Percentiles rank a stretch among this genome's conserved stretches.
phyloP scores from a whole-genome alignment of 257 asterid genomes.

The Vinca minor region DNA sequence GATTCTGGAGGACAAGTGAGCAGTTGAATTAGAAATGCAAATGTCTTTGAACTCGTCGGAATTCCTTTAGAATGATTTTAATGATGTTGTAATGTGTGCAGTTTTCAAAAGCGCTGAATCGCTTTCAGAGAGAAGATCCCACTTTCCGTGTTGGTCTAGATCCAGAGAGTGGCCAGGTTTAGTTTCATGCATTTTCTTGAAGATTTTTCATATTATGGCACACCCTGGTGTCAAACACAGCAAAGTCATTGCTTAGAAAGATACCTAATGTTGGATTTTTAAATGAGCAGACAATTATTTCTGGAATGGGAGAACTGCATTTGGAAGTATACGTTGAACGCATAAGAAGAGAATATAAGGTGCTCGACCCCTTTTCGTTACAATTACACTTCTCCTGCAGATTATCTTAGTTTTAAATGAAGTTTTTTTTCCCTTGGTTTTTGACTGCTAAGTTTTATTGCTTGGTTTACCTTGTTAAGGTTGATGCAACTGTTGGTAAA shows the following conservation, averaged over 20 bases:
- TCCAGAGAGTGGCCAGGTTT: constrained; percentile 91
- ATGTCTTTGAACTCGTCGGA: constrained; percentile 9
- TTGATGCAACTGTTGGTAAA: constrained; percentile 90
- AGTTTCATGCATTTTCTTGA: constrained; percentile 13
- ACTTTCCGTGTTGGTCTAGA: constrained; percentile 96
- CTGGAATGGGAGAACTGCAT: constrained; percentile 99
- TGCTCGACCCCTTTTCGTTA: constrained; percentile 14
- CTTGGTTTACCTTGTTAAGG: constrained; percentile 35
- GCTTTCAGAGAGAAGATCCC: constrained; percentile 96
- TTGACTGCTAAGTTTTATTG: constrained; percentile 9
- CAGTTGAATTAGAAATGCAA: constrained; percentile 6
- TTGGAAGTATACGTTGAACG: constrained; percentile 97
- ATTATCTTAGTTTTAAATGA: not conserved
- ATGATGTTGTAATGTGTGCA: constrained; percentile 28
- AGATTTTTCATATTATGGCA: constrained; percentile 5
- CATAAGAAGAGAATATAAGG: constrained; percentile 96
- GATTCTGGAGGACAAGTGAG: constrained; percentile 97
- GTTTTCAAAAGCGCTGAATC: constrained; percentile 98
- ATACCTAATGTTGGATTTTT: constrained; percentile 21
- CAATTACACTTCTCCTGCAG: not conserved
- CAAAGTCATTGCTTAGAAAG: not conserved
- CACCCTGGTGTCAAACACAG: constrained; percentile 1
- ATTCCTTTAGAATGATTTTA: not conserved
- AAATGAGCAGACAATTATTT: constrained; percentile 75
- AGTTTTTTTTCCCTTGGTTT: not conserved